These are phyloP conservation scores for Chimonanthus salicifolius DNA, from an alignment of 164 flowering plant genomes.

Conservation along the genomic window DNA sequence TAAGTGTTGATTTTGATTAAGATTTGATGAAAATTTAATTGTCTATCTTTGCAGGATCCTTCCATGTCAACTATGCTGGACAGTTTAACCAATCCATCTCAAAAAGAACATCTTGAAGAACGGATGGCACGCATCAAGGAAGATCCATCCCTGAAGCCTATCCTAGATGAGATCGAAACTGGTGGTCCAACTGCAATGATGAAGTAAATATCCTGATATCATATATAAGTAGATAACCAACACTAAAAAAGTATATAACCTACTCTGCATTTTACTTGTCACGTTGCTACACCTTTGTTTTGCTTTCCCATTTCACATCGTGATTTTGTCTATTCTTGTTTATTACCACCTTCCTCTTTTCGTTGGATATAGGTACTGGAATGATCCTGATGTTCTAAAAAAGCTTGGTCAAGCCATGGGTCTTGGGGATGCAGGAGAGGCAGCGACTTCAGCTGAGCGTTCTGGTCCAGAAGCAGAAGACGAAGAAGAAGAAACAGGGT, in stretches of 20 bases:
- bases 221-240: background rate
- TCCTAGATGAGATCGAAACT: slow-evolving; percentile 79
- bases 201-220: slow-evolving; percentile 7
- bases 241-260: too few relatives aligned
- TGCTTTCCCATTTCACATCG: background rate
- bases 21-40: slow-evolving; percentile 3
- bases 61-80: slow-evolving; percentile 80
- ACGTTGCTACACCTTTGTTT: background rate
- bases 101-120: slow-evolving; percentile 71
- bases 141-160: slow-evolving; percentile 81
- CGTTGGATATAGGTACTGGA: slow-evolving; percentile 67
- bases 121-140: slow-evolving; percentile 73
- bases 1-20: background rate
- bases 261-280: too few relatives aligned
- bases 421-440: slow-evolving; percentile 58
- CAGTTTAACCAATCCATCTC: slow-evolving; percentile 58
- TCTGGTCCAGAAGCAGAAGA: slow-evolving; percentile 55
- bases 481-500: slow-evolving; percentile 54
- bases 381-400: slow-evolving; percentile 83
- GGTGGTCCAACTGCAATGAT: slow-evolving; percentile 97
- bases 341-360: background rate
- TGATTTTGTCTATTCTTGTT: background rate
- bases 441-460: slow-evolving; percentile 46
- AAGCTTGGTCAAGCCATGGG: slow-evolving; percentile 98
- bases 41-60: slow-evolving; percentile 57